Evolutionary conservation across 2,329 filamentous ascomycete species (phyloP).

Genomic region (Curvularia hawaiiensis): DNA sequence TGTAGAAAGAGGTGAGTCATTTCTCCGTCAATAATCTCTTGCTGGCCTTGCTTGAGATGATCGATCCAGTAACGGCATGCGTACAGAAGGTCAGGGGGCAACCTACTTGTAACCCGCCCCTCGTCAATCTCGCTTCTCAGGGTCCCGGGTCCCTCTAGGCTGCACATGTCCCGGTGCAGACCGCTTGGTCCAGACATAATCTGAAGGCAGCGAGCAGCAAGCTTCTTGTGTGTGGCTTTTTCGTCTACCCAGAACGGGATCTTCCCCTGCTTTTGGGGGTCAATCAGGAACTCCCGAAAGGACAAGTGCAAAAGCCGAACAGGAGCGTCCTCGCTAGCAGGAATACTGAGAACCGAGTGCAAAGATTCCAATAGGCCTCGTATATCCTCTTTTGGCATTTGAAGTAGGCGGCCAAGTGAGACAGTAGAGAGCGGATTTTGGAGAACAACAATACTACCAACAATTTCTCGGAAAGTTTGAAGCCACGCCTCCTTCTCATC

Average conservation of each 20-base stretch:
- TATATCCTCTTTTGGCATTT: constrained; percentile 23
- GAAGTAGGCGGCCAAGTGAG: constrained; percentile 21
- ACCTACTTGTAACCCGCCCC: constrained; percentile 8
- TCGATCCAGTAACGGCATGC: constrained; percentile 46
- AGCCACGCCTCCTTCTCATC: constrained; percentile 22
- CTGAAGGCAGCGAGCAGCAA: constrained; percentile 46
- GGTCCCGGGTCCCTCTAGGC: constrained; percentile 10
- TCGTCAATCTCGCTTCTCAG: constrained; percentile 18
- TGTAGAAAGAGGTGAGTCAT: constrained; percentile 45
- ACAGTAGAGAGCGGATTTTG: constrained; percentile 25
- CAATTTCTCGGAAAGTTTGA: constrained; percentile 16
- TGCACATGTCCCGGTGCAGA: constrained; percentile 48
- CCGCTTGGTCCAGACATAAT: constrained; percentile 35
- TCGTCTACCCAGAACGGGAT: constrained; percentile 46
- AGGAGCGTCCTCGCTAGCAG: constrained; percentile 37
- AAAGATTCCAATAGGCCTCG: constrained; percentile 31
- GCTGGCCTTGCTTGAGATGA: constrained; percentile 25
- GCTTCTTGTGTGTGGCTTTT: constrained; percentile 32
- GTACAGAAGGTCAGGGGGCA: constrained; percentile 40
- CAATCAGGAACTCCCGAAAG: constrained; percentile 38
- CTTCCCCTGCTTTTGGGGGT: constrained; percentile 26
- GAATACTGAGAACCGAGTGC: constrained; percentile 31
- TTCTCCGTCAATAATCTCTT: constrained; percentile 28
- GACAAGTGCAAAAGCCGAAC: constrained; percentile 38
- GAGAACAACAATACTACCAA: constrained; percentile 27